phyloP scores from a whole-genome alignment of 2,329 filamentous ascomycete genomes.

The Sporothrix luriei region DNA sequence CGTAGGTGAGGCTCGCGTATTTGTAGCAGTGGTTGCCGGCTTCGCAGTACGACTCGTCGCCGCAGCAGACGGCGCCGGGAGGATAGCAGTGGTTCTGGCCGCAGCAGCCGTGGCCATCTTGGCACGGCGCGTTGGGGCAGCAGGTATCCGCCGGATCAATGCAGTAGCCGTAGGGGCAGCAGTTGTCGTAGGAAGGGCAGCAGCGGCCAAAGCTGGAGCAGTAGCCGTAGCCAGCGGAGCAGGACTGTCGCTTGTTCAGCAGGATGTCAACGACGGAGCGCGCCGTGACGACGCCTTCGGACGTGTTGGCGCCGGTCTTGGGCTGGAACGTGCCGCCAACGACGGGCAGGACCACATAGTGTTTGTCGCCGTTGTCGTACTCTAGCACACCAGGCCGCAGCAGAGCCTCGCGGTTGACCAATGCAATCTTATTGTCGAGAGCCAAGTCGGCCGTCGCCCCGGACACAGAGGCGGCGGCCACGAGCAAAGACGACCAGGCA shows the following conservation, averaged over 20 bases:
- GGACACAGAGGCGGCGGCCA: not conserved
- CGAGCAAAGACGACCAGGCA: conserved; percentile 8
- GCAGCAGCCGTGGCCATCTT: conserved; percentile 35
- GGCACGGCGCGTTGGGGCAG: conserved; percentile 37
- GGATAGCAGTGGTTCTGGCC: conserved; percentile 37
- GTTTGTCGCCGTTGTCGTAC: conserved; percentile 26
- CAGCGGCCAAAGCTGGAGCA: conserved; percentile 34
- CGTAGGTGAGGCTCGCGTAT: conserved; percentile 14
- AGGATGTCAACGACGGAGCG: conserved; percentile 32
- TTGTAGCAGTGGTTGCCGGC: conserved; percentile 37
- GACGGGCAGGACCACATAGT: conserved; percentile 27
- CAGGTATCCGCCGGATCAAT: conserved; percentile 33
- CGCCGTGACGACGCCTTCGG: not conserved
- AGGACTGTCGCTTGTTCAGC: conserved; percentile 33
- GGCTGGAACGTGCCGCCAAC: not conserved
- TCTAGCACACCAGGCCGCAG: conserved; percentile 25
- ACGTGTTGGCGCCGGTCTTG: conserved; percentile 13
- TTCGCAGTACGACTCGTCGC: conserved; percentile 36
- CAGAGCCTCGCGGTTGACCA: not conserved
- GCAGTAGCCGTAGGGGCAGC: conserved; percentile 39
- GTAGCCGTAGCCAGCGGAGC: conserved; percentile 37
- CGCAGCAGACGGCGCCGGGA: conserved; percentile 36
- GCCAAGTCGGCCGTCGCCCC: not conserved
- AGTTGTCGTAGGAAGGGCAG: conserved; percentile 34
- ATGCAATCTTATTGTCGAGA: not conserved